These are phyloP conservation scores for Xanthoconium stramineum DNA, from an alignment of 768 basidiomycete genomes.

Conservation along the genomic window DNA sequence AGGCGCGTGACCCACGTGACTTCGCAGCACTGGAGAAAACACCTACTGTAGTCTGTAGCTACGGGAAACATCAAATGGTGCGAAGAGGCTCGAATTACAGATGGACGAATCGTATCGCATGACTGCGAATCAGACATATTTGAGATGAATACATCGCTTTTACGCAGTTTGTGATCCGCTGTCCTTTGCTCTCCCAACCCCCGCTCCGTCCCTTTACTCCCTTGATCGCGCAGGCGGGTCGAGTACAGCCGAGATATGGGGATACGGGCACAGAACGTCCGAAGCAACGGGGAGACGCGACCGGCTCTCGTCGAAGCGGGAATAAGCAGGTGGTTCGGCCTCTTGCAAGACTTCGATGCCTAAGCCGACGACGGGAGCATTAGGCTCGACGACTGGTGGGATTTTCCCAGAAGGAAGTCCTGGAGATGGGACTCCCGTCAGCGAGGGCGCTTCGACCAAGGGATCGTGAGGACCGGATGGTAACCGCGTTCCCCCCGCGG, in stretches of 20 bases:
- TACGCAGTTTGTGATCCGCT: background rate
- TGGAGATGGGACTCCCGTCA: slow-evolving; percentile 16
- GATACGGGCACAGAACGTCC: slow-evolving; percentile 21
- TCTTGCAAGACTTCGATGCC: slow-evolving; percentile 5
- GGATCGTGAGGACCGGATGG: background rate
- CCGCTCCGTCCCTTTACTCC: background rate
- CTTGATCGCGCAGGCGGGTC: slow-evolving; percentile 1
- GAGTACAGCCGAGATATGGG: slow-evolving; percentile 14
- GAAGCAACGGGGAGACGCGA: slow-evolving; percentile 6
- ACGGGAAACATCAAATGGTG: background rate
- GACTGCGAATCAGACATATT: background rate
- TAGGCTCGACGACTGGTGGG: background rate
- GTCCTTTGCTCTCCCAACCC: background rate
- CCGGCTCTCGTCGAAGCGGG: slow-evolving; percentile 22
- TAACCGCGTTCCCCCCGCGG: background rate
- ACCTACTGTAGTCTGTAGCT: too few relatives aligned
- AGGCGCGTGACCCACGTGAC: too few relatives aligned
- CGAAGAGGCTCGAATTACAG: background rate
- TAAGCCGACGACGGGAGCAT: background rate
- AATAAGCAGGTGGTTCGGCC: slow-evolving; percentile 20
- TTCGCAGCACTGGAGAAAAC: too few relatives aligned
- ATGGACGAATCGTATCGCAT: background rate
- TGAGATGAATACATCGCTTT: background rate
- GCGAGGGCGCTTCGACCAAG: slow-evolving; percentile 1
- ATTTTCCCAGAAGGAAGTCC: background rate